Evolutionary conservation across 768 basidiomycete species (phyloP).

Genomic region (Holtermannia corniformis): DNA sequence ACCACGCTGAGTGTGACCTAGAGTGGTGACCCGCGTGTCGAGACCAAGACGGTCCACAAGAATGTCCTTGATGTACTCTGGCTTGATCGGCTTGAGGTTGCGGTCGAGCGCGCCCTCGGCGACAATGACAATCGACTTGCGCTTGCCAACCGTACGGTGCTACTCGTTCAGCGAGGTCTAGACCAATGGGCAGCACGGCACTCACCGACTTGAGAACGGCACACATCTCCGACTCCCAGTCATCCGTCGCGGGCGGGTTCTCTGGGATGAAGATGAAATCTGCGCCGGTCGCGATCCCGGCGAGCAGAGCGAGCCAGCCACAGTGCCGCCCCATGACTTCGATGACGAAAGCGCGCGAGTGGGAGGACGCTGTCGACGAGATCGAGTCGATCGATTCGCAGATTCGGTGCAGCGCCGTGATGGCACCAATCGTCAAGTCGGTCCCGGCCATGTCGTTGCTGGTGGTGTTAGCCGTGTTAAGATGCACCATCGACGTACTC

Average conservation of each 20-base stretch:
- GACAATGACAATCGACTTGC: slow-evolving; percentile 96
- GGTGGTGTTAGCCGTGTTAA: neutral
- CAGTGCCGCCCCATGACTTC: slow-evolving; percentile 99
- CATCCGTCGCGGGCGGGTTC: slow-evolving; percentile 61
- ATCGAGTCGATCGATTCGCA: slow-evolving; percentile 98
- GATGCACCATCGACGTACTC: too few relatives aligned
- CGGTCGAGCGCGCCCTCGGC: slow-evolving; percentile 91
- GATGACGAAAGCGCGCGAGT: slow-evolving; percentile 93
- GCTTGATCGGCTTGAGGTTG: slow-evolving; percentile 79
- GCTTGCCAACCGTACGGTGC: slow-evolving; percentile 87
- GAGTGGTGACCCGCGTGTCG: slow-evolving; percentile 90
- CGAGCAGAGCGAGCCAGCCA: slow-evolving; percentile 94
- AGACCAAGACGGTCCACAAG: slow-evolving; percentile 76
- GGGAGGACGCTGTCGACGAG: slow-evolving; percentile 89
- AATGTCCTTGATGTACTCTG: slow-evolving; percentile 83
- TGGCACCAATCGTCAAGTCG: slow-evolving; percentile 91
- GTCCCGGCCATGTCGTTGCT: slow-evolving; percentile 96
- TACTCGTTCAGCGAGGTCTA: slow-evolving; percentile 35
- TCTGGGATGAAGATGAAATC: slow-evolving; percentile 99
- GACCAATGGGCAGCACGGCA: slow-evolving; percentile 6
- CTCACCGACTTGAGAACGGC: slow-evolving; percentile 65
- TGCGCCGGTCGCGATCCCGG: slow-evolving; percentile 79
- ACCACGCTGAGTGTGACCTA: slow-evolving; percentile 94
- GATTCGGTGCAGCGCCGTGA: slow-evolving; percentile 89
- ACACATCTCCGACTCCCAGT: slow-evolving; percentile 93